Evolutionary conservation across 805 yeast species (phyloP), one percentile per base, ranked within the genome.

Genomic region (Lipomyces kockii): DNA sequence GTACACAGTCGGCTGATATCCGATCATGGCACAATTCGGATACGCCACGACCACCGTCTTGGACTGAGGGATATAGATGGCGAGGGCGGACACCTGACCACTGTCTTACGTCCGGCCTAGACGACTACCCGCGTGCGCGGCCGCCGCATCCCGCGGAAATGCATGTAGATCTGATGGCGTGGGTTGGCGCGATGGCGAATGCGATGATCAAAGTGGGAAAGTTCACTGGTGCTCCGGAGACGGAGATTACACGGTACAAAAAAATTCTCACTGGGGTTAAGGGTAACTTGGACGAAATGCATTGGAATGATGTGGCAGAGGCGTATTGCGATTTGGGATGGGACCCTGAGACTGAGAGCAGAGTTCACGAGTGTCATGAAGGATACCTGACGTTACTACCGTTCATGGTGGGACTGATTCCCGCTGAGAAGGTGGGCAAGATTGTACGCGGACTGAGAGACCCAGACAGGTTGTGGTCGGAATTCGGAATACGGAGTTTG

Each of bases 111-210:
- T 89, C 96, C 78, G 99, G 99, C 0, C 77, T 95, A 49, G 99
- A 95, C 78, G 99, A 95, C 76, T 95, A 93, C 75, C 99, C 99
- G 46, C 85, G 99, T 69, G 89, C 92, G 0, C 80, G 81, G 34
- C 86, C 85, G 6, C 94, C 96, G 1, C 97, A 92, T 77, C 83
- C 88, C 53, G 96, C 96, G 0, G 99, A 95, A 78, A 81, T 95
- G 60, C 90, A 95, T 74, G 95, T 95, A 39, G 99, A 95, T 76
- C 81, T 94, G 65, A 79, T 94, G 59, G 84, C 96, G 4, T 95
- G 99, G 99, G 86, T 95, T 67, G 98, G 97, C 17, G 88, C 90
- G 5, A 92, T 94, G 97, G 86, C 97, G 0, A 84, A 88, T 71
- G 86, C 97, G 0, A 88, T 95, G 87, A 85, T 85, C 71, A 83